phyloP scores from a whole-genome alignment of 192 early-diverging fungal genomes.

The Rhizophagus clarus region DNA sequence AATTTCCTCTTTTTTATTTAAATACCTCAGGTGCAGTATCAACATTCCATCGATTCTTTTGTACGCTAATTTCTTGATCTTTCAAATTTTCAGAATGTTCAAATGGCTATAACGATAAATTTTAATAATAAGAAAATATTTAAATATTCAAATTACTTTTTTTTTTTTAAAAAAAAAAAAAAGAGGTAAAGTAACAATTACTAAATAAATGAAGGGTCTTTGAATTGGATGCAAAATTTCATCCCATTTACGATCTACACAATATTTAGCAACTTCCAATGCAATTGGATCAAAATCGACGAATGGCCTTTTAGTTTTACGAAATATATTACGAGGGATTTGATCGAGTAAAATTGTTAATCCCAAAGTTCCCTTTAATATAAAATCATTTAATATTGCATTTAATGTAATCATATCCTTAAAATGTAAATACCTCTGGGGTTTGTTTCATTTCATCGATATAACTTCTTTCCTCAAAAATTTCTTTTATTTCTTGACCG shows the following conservation, averaged over 20 bases:
- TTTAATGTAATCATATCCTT: neutral
- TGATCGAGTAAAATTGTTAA: constrained; percentile 62
- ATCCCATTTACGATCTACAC: constrained; percentile 50
- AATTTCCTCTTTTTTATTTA: neutral
- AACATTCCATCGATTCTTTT: constrained; percentile 43
- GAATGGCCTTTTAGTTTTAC: constrained; percentile 56
- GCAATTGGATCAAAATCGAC: constrained; percentile 55
- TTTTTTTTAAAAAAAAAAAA: too few species aligned
- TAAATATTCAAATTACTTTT: too few species aligned
- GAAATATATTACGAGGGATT: constrained; percentile 67
- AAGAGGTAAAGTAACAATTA: neutral
- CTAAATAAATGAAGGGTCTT: constrained; percentile 55
- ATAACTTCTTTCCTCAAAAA: constrained; percentile 16
- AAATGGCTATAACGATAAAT: constrained; percentile 44
- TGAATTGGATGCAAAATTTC: constrained; percentile 52
- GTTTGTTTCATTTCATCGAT: constrained; percentile 18
- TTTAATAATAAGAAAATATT: neutral
- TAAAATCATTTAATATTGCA: neutral
- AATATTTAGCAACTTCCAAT: constrained; percentile 51
- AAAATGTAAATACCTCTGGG: neutral
- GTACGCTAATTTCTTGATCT: constrained; percentile 59
- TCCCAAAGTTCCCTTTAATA: constrained; percentile 9
- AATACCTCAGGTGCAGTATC: constrained; percentile 1
- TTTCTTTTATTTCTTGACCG: neutral
- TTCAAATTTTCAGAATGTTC: constrained; percentile 64